Percentiles rank a stretch among this genome's conserved stretches.
These are phyloP conservation scores for Cladosporium sp. DNA, from an alignment of 2,329 filamentous ascomycete species.

Conservation along the genomic window DNA sequence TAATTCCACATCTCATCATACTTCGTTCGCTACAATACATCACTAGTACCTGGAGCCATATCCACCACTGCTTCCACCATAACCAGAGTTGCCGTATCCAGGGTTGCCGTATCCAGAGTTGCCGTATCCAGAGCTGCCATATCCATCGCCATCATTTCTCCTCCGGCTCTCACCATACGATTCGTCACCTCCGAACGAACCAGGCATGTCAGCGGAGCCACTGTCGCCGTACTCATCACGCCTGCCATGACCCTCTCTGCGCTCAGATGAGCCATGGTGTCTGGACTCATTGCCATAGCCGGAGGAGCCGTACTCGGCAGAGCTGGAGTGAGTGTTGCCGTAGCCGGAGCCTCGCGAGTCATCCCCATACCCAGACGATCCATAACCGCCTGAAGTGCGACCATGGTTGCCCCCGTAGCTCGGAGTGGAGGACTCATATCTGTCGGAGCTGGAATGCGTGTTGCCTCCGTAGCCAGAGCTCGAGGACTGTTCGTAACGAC, in stretches of 20 bases:
- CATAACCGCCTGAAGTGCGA: constrained; percentile 17
- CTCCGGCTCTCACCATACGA: constrained; percentile 6
- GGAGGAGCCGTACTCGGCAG: background rate
- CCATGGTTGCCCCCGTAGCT: constrained; percentile 13
- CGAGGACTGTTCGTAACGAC: background rate
- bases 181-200: constrained; percentile 25
- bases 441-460: background rate
- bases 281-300: constrained; percentile 3
- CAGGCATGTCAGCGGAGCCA: constrained; percentile 23
- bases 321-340: background rate
- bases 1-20: background rate
- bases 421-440: constrained; percentile 1
- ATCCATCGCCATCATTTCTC: constrained; percentile 17
- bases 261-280: constrained; percentile 6
- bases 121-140: constrained; percentile 19
- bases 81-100: constrained; percentile 17
- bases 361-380: background rate
- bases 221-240: constrained; percentile 23
- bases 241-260: constrained; percentile 21
- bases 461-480: constrained; percentile 1
- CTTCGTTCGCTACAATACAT: background rate
- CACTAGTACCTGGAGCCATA: constrained; percentile 16
- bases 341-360: constrained; percentile 21
- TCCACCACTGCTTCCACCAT: constrained; percentile 19
- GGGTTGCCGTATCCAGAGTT: background rate